Conservation (phyloP, 805 yeast species). For the Candida lessepsii region DNA sequence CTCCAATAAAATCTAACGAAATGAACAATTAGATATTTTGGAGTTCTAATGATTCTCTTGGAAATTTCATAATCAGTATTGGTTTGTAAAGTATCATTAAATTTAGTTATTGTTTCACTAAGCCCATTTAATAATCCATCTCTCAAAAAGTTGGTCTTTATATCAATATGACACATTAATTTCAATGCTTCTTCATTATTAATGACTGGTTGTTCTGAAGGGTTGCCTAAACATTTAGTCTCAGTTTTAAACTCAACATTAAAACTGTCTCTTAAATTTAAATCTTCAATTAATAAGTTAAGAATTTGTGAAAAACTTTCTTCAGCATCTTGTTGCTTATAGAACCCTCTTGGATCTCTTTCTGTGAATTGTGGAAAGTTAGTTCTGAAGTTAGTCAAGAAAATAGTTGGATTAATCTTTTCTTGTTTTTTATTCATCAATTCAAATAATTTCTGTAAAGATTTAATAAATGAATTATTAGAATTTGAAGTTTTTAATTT, state of each 20-base stretch:
- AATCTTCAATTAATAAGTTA: constrained; percentile 45
- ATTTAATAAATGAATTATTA: constrained; percentile 21
- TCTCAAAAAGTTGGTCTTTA: constrained; percentile 80
- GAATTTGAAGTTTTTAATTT: constrained; percentile 17
- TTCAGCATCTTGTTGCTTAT: constrained; percentile 97
- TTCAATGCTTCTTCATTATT: constrained; percentile 58
- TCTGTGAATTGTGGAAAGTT: constrained; percentile 89
- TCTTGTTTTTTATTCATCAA: constrained; percentile 46
- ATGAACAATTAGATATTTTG: constrained; percentile 84
- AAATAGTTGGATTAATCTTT: constrained; percentile 63
- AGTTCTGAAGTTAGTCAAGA: constrained; percentile 63
- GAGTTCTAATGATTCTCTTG: constrained; percentile 69
- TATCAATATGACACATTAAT: constrained; percentile 84
- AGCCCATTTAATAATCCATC: constrained; percentile 79
- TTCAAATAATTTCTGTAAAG: constrained; percentile 45
- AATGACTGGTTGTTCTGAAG: constrained; percentile 17
- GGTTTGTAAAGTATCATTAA: constrained; percentile 64
- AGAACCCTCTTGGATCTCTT: constrained; percentile 62
- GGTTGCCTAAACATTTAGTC: constrained; percentile 57
- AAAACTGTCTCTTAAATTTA: constrained; percentile 57
- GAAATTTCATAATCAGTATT: constrained; percentile 68
- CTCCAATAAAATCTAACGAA: constrained; percentile 97
- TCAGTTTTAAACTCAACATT: constrained; percentile 62
- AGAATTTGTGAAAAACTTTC: constrained; percentile 86
- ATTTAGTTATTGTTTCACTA: constrained; percentile 74